Percentiles rank a stretch among this genome's conserved stretches.
These are phyloP conservation scores for Clarireedia monteithiana DNA, from an alignment of 2,329 filamentous ascomycete genomes.

Conservation along the genomic window DNA sequence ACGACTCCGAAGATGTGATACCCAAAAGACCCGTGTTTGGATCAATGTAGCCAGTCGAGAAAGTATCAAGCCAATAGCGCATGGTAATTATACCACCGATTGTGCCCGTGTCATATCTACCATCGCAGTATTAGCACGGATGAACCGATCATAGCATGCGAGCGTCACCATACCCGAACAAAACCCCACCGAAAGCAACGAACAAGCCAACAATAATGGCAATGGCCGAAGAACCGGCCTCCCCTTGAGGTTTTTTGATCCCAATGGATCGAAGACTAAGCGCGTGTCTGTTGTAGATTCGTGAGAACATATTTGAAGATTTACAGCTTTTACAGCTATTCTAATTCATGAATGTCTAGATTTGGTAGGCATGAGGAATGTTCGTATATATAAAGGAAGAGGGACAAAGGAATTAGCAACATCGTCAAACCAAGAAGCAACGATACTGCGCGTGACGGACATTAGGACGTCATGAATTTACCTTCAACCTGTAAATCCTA, in stretches of 20 bases:
- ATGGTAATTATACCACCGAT: slow-evolving; percentile 51
- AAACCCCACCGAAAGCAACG: slow-evolving; percentile 52
- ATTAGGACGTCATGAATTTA: not conserved
- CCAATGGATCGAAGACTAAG: not conserved
- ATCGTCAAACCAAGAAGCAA: not conserved
- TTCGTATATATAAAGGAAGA: not conserved
- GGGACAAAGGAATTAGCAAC: not conserved
- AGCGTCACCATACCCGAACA: slow-evolving; percentile 41
- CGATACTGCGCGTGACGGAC: not conserved
- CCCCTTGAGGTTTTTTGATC: slow-evolving; percentile 40
- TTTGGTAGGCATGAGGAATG: not conserved
- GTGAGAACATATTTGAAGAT: not conserved
- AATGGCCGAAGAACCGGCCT: slow-evolving; percentile 51
- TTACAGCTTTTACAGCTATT: not conserved
- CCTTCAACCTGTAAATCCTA: no score
- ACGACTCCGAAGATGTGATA: slow-evolving; percentile 47
- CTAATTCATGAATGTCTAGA: not conserved
- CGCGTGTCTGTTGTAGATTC: not conserved
- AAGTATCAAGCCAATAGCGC: slow-evolving; percentile 40
- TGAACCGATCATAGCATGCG: not conserved
- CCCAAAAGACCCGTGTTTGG: slow-evolving; percentile 33
- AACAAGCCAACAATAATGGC: slow-evolving; percentile 53
- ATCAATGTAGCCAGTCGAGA: slow-evolving; percentile 45
- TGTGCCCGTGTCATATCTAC: slow-evolving; percentile 50
- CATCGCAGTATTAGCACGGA: not conserved